These are phyloP conservation scores for Spizellomyces punctatus DNA, from an alignment of 192 early-diverging fungal genomes.

Conservation along the genomic window DNA sequence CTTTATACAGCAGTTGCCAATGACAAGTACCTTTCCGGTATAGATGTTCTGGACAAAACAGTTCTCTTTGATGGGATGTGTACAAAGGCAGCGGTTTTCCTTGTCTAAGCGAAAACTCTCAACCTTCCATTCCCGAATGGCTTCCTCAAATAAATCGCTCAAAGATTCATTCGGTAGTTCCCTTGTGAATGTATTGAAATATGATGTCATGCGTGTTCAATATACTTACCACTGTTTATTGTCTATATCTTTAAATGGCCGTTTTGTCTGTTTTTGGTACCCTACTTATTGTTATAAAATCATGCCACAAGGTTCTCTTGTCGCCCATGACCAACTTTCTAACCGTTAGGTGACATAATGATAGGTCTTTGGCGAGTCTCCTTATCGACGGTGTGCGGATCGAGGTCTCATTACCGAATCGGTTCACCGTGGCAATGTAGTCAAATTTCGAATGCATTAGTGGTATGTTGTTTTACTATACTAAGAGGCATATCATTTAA, in stretches of 20 bases:
- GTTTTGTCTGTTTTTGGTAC: too few relatives aligned
- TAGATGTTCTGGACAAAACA: neutral
- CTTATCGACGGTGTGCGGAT: too few relatives aligned
- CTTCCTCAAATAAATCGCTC: neutral
- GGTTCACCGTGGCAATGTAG: constrained; percentile 4
- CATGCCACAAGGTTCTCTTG: too few relatives aligned
- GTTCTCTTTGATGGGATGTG: constrained; percentile 6
- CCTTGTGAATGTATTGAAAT: neutral
- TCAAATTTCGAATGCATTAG: constrained; percentile 5
- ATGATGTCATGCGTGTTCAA: too few relatives aligned
- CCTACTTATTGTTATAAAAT: too few relatives aligned
- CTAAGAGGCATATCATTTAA: too few relatives aligned
- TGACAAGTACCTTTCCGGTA: neutral
- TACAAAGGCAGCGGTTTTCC: neutral
- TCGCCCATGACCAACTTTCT: too few relatives aligned
- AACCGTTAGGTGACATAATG: too few relatives aligned
- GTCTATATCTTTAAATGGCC: too few relatives aligned
- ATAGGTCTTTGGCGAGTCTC: too few relatives aligned
- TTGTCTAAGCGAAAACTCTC: neutral
- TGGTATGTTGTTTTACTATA: constrained; percentile 2
- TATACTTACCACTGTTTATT: too few relatives aligned
- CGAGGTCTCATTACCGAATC: constrained; percentile 3
- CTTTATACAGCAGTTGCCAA: constrained; percentile 11
- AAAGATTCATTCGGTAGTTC: neutral
- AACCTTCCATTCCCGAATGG: constrained; percentile 1